These are phyloP conservation scores for Amanita muscaria DNA, from an alignment of 768 basidiomycete species.

Conservation along the genomic window DNA sequence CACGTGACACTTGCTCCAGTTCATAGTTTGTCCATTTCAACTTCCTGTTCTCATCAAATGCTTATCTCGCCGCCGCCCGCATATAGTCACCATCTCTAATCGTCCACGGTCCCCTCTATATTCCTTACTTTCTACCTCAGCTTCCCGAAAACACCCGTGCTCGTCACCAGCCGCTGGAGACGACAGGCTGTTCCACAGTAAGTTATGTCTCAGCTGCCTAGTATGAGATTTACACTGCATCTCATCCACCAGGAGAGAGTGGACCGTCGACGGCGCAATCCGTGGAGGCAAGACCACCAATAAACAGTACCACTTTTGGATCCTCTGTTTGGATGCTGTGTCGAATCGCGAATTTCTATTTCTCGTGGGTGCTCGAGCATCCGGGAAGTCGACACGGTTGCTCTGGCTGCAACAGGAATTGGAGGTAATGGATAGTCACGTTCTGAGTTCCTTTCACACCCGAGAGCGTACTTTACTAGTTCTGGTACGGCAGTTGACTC, in stretches of 20 bases:
- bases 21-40: no score
- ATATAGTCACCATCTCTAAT: no score
- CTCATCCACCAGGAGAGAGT: neutral
- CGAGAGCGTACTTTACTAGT: neutral
- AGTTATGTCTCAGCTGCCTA: neutral
- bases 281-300: neutral
- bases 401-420: slow-evolving; percentile 5
- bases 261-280: slow-evolving; percentile 6
- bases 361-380: slow-evolving; percentile 10
- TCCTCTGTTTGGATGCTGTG: slow-evolving; percentile 11
- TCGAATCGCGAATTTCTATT: slow-evolving; percentile 5
- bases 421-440: neutral
- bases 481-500: slow-evolving; percentile 5
- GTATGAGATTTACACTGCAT: neutral
- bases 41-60: no score
- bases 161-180: no score
- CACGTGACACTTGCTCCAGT: no score
- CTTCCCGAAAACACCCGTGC: neutral
- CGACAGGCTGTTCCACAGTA: no score
- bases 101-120: no score
- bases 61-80: no score
- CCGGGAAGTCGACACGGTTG: slow-evolving; percentile 11
- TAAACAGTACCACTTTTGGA: slow-evolving; percentile 11
- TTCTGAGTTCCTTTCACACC: slow-evolving; percentile 6
- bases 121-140: neutral